Conservation (phyloP, 345 rosid species). For the Cochlearia excelsa region DNA sequence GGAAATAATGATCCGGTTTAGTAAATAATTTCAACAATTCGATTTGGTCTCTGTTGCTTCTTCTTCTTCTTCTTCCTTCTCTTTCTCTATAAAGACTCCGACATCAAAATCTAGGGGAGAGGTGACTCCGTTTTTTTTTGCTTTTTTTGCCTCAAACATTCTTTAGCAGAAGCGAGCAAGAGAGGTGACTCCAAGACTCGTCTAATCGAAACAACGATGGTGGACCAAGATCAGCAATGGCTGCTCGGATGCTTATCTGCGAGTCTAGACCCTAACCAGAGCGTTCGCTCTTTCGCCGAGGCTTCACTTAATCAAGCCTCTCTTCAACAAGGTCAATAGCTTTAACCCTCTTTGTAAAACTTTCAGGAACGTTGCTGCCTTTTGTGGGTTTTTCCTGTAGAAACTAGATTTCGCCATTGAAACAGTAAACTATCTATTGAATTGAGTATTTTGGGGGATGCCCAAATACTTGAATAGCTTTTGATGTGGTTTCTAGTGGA, state of each 20-base stretch:
- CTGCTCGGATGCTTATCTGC: constrained; percentile 79
- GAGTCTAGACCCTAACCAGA: constrained; percentile 78
- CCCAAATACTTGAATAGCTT: too few relatives aligned
- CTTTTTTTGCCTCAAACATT: constrained; percentile 15
- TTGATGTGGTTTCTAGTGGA: background rate
- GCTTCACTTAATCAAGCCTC: constrained; percentile 80
- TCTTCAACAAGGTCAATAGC: constrained; percentile 68
- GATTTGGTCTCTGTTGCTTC: constrained; percentile 4
- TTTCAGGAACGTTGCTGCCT: background rate
- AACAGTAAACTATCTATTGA: too few relatives aligned
- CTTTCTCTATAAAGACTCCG: constrained; percentile 27
- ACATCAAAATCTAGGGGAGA: constrained; percentile 7
- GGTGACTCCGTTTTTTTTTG: constrained; percentile 13
- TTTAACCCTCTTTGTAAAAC: background rate
- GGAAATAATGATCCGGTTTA: constrained; percentile 24
- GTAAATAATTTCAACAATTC: background rate
- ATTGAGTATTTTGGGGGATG: too few relatives aligned
- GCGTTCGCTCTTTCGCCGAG: constrained; percentile 84
- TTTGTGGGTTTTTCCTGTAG: background rate
- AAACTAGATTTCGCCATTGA: too few relatives aligned
- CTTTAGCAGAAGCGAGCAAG: constrained; percentile 25
- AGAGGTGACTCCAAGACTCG: background rate
- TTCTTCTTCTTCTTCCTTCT: constrained; percentile 15
- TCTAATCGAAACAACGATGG: constrained; percentile 20
- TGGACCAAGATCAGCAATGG: constrained; percentile 90